Evolutionary conservation across 169 alveolate genomes (phyloP), one percentile per base, ranked within the genome.

Genomic region (Plasmodium vinckei): DNA sequence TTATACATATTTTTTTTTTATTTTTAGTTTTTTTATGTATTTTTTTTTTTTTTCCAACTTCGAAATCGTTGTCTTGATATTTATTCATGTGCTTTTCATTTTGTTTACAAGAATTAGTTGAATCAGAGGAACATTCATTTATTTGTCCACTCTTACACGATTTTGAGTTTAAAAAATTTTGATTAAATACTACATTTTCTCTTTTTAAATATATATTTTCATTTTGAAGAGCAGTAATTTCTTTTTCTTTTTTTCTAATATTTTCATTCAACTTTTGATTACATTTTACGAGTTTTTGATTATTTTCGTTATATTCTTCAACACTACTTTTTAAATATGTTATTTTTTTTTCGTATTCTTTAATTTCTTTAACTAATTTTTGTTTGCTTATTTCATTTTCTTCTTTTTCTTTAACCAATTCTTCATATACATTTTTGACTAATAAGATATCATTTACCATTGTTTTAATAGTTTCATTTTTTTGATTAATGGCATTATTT

Each of bases 351-450:
- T 77, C 77, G 13, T 77, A 23, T 21, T 65, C 53, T 6, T 77
- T 56, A 9, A 77, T 63, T 47, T 47, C 65, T 61, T 77, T 63
- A 3, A 10, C 17, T 4, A 77, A 57, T 39, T 77, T 77, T 13
- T 77, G 63, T 15, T 77, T 77, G 13, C 46, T 57, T 13, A 77
- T 5, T 47, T 77, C 88, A 46, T 77, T 63, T 25, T 63, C 33
- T 63, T 77, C 77, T 68, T 77, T 77, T 56, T 77, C 88, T 10
- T 49, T 47, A 17, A 69, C 75, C 65, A 77, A 69, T 19, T 77
- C 88, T 44, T 77, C 88, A 47, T 77, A 77, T 1, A 63, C 75
- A 77, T 77, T 77, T 77, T 77, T 77, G 51, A 77, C 57, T 42
- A 77, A n/a, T 15, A 77, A 42, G 1, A 77, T 77, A 33, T 77